A percentile compares a stretch with the other conserved stretches of the same genome.
phyloP scores from a whole-genome alignment of 2,329 filamentous ascomycete genomes.

The Geosmithia morbida region DNA sequence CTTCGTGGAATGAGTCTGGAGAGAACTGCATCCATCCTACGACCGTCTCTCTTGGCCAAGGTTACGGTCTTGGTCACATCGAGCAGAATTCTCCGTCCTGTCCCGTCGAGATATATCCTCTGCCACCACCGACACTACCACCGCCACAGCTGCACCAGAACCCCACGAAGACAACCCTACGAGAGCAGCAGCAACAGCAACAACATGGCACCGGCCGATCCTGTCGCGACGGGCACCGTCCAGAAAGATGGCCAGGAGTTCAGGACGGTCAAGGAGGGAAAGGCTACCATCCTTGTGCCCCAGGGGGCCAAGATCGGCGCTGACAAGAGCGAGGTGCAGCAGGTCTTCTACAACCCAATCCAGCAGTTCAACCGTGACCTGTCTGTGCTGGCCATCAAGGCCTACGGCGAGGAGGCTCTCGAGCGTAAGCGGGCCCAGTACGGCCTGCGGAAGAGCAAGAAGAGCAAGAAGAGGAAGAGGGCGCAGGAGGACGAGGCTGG shows the following conservation, averaged over 20 bases:
- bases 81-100: background rate
- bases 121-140: background rate
- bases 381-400: constrained; percentile 82
- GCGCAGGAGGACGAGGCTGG: constrained; percentile 13
- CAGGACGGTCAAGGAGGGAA: constrained; percentile 37
- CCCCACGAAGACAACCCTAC: background rate
- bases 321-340: constrained; percentile 47
- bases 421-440: constrained; percentile 22
- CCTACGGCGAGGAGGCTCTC: constrained; percentile 58
- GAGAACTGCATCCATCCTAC: background rate
- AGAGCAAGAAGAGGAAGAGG: constrained; percentile 29
- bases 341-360: constrained; percentile 98
- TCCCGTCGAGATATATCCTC: background rate
- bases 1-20: background rate
- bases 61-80: background rate
- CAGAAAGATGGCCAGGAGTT: constrained; percentile 31
- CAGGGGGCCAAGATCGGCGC: constrained; percentile 26
- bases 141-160: background rate
- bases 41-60: background rate
- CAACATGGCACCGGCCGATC: background rate
- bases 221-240: constrained; percentile 4
- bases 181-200: background rate
- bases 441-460: background rate
- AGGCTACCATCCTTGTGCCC: constrained; percentile 41
- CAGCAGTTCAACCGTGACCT: constrained; percentile 98